Evolutionary conservation across 2,329 filamentous ascomycete species (phyloP), one percentile per base, ranked within the genome.

Genomic region (Neophaeococcomyces aloes): DNA sequence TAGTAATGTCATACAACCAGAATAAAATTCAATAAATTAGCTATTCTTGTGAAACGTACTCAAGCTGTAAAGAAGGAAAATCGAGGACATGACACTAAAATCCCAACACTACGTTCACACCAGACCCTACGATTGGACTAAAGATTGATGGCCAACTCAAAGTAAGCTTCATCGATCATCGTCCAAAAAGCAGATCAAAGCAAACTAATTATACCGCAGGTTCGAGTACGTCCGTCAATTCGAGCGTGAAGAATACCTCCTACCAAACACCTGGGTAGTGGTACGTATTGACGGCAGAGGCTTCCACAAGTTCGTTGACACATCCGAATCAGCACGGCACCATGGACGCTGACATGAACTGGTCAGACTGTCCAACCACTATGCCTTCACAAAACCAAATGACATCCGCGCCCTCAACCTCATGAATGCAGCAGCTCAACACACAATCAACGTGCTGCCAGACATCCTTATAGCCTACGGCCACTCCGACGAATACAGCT

Each of bases 201-300:
- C 25, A 13, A 11, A 7, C 18, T 23, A 21, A 33, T 23, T 47
- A 38, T 18, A 48, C 23, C 15, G 56, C 45, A 94, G 86, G 65
- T 96, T 87, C 61, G 88, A 94, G 67, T 98, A 98, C 64, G 89
- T 96, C 51, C 86, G 85, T 61, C 66, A 70, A 37, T 96, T 96
- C 59, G 91, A 98, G 71, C 83, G 83, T 58, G 68, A 79, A 5
- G 87, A 95, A 59, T 65, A 66, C 36, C 68, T 98, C 31, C 73
- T 96, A 17, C 86, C 81, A 42, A 94, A 93, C 59, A 96, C 89
- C 19, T 98, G 88, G 87, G 83, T 96, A 45, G 86, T 96, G 15
- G 80, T 98, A 44, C 81, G 91, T 48, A 81, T 98, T 57, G 91
- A 98, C 65, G 91, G 91, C 18, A 76, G 89, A 51, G 88, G 87